A percentile compares a stretch with the other conserved stretches of the same genome.
Evolutionary conservation across 352 stramenopile species (phyloP).

Genomic region (Pythium monospermum): DNA sequence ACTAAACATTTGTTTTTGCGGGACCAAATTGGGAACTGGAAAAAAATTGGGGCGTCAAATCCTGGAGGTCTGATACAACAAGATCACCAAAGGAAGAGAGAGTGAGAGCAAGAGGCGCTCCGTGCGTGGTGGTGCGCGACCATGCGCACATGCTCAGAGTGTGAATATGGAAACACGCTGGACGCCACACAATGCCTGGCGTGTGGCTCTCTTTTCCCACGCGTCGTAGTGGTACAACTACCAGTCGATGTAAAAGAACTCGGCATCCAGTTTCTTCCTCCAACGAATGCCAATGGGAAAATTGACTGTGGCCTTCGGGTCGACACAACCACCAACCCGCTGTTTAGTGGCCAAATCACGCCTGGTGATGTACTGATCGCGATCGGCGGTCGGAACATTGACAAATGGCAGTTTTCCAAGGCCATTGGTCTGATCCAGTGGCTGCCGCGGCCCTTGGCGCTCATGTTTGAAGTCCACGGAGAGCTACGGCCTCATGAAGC

Average conservation of each 20-base stretch:
- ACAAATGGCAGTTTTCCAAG: slow-evolving; percentile 76
- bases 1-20: too few species aligned
- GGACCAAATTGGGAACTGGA: too few species aligned
- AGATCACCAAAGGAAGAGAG: too few species aligned
- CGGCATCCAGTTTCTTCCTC: slow-evolving; percentile 80
- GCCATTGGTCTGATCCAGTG: slow-evolving; percentile 84
- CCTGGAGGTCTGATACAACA: too few species aligned
- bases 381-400: slow-evolving; percentile 68
- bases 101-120: too few species aligned
- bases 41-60: too few species aligned
- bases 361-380: slow-evolving; percentile 79
- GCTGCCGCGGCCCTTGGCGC: slow-evolving; percentile 67
- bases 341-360: slow-evolving; percentile 78
- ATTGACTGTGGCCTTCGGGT: slow-evolving; percentile 77
- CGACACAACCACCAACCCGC: slow-evolving; percentile 83
- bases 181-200: too few species aligned
- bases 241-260: slow-evolving; percentile 83
- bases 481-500: slow-evolving; percentile 46
- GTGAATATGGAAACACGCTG: neutral
- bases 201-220: neutral
- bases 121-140: too few species aligned
- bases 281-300: slow-evolving; percentile 71
- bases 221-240: slow-evolving; percentile 74
- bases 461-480: slow-evolving; percentile 80
- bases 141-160: neutral